phyloP scores from a whole-genome alignment of 768 basidiomycete genomes.

The Boletus patriciae region DNA sequence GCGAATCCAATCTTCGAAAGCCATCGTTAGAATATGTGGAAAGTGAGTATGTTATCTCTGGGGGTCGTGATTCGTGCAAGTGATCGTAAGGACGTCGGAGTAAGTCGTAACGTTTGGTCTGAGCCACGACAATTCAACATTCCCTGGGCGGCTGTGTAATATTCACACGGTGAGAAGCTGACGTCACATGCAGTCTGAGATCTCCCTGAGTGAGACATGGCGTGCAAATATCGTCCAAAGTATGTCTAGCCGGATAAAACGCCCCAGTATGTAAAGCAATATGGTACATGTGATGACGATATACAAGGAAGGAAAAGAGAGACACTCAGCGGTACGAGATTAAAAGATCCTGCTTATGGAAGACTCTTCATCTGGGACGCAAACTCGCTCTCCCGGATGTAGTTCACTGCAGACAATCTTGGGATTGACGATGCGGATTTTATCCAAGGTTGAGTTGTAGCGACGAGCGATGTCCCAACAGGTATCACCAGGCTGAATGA shows the following conservation, averaged over 20 bases:
- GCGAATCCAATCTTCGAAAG: constrained; percentile 42
- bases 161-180: constrained; percentile 20
- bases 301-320: constrained; percentile 5
- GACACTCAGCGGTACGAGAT: not conserved
- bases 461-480: constrained; percentile 63
- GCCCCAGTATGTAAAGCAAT: constrained; percentile 8
- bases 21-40: constrained; percentile 29
- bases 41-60: constrained; percentile 16
- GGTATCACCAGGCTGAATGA: constrained; percentile 57
- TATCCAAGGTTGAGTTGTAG: constrained; percentile 51
- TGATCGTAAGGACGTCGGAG: constrained; percentile 17
- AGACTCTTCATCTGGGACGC: constrained; percentile 48
- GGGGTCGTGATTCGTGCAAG: constrained; percentile 30
- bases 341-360: constrained; percentile 33
- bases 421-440: constrained; percentile 52
- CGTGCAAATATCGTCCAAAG: not conserved
- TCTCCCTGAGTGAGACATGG: not conserved
- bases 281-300: constrained; percentile 21
- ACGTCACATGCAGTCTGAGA: constrained; percentile 12
- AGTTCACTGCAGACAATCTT: constrained; percentile 55
- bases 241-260: not conserved
- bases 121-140: constrained; percentile 25
- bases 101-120: constrained; percentile 2
- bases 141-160: constrained; percentile 22
- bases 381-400: constrained; percentile 61